phyloP scores from a whole-genome alignment of 352 stramenopile genomes.

The Phytophthora pinifolia region DNA sequence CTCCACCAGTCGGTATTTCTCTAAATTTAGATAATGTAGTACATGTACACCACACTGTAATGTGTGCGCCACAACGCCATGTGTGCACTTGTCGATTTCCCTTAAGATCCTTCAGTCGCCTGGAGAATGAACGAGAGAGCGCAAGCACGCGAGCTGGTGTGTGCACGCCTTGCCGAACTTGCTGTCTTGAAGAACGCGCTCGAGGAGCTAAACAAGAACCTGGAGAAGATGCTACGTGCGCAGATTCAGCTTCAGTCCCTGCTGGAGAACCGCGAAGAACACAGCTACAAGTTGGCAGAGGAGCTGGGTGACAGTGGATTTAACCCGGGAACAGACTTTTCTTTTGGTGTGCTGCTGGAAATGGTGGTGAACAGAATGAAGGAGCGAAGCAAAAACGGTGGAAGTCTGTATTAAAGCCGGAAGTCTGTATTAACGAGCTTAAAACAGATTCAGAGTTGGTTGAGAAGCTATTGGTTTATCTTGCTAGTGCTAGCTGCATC shows the following conservation, averaged over 20 bases:
- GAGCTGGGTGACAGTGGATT: not conserved
- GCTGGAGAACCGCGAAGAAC: slow-evolving; percentile 3
- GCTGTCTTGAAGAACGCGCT: not conserved
- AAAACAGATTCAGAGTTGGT: slow-evolving; percentile 7
- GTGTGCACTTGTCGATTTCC: slow-evolving; percentile 1
- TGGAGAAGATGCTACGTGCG: slow-evolving; percentile 1
- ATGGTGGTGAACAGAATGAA: slow-evolving; percentile 2
- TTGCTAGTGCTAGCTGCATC: not conserved
- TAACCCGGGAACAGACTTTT: not conserved
- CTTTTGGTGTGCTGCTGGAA: not conserved
- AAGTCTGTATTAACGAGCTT: slow-evolving; percentile 2
- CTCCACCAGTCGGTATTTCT: no score
- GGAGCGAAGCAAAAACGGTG: not conserved
- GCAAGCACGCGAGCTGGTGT: slow-evolving; percentile 1
- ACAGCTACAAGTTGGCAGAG: not conserved
- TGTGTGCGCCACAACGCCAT: not conserved
- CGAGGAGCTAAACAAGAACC: not conserved
- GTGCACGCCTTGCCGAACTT: slow-evolving; percentile 1
- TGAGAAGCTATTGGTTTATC: not conserved
- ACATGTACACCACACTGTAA: no score
- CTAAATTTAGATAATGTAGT: slow-evolving; percentile 1
- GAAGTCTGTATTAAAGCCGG: slow-evolving; percentile 1
- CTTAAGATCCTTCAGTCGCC: no score
- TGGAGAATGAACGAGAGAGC: not conserved
- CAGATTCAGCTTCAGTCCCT: not conserved